Conservation (phyloP, 164 flowering plant genomes). For the Kingdonia uniflora region DNA sequence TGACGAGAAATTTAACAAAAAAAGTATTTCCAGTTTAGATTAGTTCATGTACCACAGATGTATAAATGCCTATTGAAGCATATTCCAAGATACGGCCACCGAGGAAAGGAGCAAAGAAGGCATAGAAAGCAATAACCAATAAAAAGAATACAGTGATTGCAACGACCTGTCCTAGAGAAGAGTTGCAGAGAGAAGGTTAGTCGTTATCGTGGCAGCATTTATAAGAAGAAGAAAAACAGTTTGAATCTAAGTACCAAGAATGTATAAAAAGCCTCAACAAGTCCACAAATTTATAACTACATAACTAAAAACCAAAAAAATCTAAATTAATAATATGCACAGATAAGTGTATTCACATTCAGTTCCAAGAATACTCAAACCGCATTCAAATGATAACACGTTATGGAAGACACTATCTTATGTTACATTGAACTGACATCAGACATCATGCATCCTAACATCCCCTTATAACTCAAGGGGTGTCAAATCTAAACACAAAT, state of each 20-base stretch:
- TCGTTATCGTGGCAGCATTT: background rate
- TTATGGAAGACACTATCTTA: too few species aligned
- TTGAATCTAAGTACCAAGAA: background rate
- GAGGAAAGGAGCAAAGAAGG: slow-evolving; percentile 93
- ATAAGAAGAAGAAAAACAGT: background rate
- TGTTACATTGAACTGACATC: too few species aligned
- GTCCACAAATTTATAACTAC: background rate
- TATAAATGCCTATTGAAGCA: slow-evolving; percentile 45
- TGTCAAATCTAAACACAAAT: too few species aligned
- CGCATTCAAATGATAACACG: too few species aligned
- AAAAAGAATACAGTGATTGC: slow-evolving; percentile 94
- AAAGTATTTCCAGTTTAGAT: background rate
- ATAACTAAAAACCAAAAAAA: background rate
- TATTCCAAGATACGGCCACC: slow-evolving; percentile 78
- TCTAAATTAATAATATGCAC: too few species aligned
- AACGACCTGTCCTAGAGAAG: slow-evolving; percentile 52
- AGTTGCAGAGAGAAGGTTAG: background rate
- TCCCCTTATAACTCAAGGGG: too few species aligned
- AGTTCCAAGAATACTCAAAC: too few species aligned
- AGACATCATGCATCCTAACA: too few species aligned
- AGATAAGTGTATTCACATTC: too few species aligned
- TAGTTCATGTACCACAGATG: slow-evolving; percentile 68
- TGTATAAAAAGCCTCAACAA: background rate
- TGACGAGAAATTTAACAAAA: background rate
- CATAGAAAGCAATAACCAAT: slow-evolving; percentile 86